Evolutionary conservation across 768 basidiomycete genomes (phyloP).

Genomic region (Rhodotorula toruloides): DNA sequence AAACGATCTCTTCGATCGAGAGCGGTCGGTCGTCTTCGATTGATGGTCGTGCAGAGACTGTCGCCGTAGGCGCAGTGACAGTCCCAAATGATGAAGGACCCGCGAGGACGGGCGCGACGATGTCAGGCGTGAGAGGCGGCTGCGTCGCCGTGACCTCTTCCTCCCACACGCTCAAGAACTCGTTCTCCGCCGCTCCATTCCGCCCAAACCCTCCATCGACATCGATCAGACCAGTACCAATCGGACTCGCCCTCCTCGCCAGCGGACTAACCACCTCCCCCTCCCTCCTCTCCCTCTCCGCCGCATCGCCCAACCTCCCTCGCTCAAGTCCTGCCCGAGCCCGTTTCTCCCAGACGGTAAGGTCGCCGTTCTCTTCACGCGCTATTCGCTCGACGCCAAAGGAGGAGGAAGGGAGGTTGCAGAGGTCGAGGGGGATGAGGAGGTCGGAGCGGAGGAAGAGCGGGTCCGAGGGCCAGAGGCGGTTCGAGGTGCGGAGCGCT

Average conservation of each 20-base stretch:
- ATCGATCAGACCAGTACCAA: too few relatives aligned
- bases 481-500: conserved; percentile 78
- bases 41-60: too few relatives aligned
- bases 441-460: conserved; percentile 79
- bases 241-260: too few relatives aligned
- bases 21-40: too few relatives aligned
- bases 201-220: too few relatives aligned
- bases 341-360: conserved; percentile 19
- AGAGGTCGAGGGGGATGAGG: conserved; percentile 60
- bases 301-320: neutral
- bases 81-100: too few relatives aligned
- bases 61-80: neutral
- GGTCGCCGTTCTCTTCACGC: conserved; percentile 25
- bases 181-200: too few relatives aligned
- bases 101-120: too few relatives aligned
- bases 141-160: too few relatives aligned
- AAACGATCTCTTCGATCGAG: neutral
- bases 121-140: too few relatives aligned
- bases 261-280: too few relatives aligned
- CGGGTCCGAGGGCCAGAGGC: conserved; percentile 87
- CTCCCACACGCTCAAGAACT: too few relatives aligned
- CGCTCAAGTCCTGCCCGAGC: neutral
- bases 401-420: conserved; percentile 38
- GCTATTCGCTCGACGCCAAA: conserved; percentile 29
- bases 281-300: neutral